phyloP scores from a whole-genome alignment of 2,329 filamentous ascomycete species.

The Zymoseptoria crescenta region DNA sequence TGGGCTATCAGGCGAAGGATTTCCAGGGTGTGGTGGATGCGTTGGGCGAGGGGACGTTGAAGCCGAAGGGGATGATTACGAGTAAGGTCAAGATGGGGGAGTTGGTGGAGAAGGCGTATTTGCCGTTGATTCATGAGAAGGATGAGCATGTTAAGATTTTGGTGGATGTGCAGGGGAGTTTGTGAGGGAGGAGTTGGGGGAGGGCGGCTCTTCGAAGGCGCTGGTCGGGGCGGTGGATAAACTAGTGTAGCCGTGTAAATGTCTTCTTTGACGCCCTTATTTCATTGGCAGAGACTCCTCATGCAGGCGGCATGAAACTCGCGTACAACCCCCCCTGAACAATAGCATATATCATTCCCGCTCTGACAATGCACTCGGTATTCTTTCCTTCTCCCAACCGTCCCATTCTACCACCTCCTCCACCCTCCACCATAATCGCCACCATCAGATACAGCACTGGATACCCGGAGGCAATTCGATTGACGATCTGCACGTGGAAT shows the following conservation, averaged over 20 bases:
- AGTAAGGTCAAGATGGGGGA: constrained; percentile 49
- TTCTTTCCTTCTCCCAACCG: constrained; percentile 7
- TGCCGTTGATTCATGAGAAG: constrained; percentile 50
- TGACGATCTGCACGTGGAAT: constrained; percentile 93
- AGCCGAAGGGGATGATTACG: constrained; percentile 54
- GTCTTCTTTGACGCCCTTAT: too few species aligned
- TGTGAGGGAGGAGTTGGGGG: too few species aligned
- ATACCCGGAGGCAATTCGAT: constrained; percentile 77
- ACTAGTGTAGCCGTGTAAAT: too few species aligned
- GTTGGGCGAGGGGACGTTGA: constrained; percentile 31
- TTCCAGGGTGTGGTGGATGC: constrained; percentile 49
- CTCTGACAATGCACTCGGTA: constrained; percentile 45
- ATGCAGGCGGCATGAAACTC: constrained; percentile 81
- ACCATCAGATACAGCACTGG: constrained; percentile 84
- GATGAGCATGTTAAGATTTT: constrained; percentile 58
- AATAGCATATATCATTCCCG: constrained; percentile 72
- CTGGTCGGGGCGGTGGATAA: too few species aligned
- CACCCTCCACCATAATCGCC: constrained; percentile 39
- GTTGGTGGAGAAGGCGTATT: constrained; percentile 51
- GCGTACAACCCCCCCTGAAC: constrained; percentile 80
- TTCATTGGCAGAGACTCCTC: background rate
- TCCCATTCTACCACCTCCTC: background rate
- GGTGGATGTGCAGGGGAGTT: constrained; percentile 36
- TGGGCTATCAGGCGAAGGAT: constrained; percentile 46
- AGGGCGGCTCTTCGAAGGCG: too few species aligned